A percentile compares a stretch with the other conserved stretches of the same genome.
phyloP scores from a whole-genome alignment of 192 early-diverging fungal species.

The Gonapodya prolifera region DNA sequence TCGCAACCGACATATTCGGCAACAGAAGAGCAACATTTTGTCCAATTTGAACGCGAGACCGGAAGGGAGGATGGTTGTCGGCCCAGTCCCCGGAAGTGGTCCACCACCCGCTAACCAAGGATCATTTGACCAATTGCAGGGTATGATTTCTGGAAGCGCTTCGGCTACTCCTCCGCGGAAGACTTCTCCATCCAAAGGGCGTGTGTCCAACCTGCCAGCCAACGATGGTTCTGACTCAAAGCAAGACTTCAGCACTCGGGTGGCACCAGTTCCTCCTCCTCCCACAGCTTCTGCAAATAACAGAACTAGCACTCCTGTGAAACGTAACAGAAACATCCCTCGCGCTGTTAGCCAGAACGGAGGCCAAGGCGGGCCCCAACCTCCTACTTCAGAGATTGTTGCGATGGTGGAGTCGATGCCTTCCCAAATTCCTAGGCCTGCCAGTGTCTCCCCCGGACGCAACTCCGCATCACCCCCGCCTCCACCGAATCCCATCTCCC shows the following conservation, averaged over 20 bases:
- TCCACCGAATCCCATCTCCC: slow-evolving; percentile 1
- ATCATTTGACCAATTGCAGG: neutral
- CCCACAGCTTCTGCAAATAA: neutral
- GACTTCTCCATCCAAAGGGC: neutral
- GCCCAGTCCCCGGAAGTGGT: neutral
- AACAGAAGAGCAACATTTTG: slow-evolving; percentile 14
- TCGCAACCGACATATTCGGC: neutral
- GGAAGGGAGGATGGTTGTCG: neutral
- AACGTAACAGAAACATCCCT: neutral
- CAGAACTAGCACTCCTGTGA: neutral
- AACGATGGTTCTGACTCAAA: neutral
- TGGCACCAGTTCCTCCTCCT: neutral
- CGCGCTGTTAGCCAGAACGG: neutral
- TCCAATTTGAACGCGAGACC: slow-evolving; percentile 12
- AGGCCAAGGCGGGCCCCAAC: neutral
- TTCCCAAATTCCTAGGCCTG: slow-evolving; percentile 2
- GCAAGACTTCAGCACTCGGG: neutral
- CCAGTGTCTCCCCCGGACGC: neutral
- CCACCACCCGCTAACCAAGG: neutral
- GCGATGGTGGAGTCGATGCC: slow-evolving; percentile 1
- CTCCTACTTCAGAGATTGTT: slow-evolving; percentile 1
- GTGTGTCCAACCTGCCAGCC: neutral
- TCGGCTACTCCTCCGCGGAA: neutral
- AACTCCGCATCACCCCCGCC: neutral
- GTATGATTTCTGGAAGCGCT: neutral